Percentiles rank a stretch among this genome's conserved stretches.
These are phyloP conservation scores for Exsudoporus floridanus DNA, from an alignment of 1,284 basidiomycete genomes.

Conservation along the genomic window DNA sequence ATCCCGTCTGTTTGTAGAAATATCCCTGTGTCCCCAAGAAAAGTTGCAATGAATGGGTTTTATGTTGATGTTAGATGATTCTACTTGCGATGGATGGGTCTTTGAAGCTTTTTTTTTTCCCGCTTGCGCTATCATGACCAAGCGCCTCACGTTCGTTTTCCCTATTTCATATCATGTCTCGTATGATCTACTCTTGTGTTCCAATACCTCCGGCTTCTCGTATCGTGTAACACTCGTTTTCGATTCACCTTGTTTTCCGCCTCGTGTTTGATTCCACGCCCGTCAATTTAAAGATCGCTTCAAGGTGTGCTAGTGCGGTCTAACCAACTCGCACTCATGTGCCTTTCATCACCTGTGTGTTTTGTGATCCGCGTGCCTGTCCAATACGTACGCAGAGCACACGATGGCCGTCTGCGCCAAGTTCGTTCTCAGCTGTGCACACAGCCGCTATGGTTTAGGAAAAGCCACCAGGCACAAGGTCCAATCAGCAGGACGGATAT, in stretches of 20 bases:
- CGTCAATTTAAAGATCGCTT: not conserved
- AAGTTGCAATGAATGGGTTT: not conserved
- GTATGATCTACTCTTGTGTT: conserved; percentile 1
- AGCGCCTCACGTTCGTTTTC: conserved; percentile 8
- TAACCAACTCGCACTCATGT: not conserved
- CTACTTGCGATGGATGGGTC: not conserved
- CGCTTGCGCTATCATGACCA: not conserved
- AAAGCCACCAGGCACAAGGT: not conserved
- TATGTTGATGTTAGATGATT: not conserved
- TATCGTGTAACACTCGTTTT: not conserved
- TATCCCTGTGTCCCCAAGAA: not conserved
- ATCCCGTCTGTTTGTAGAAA: not conserved
- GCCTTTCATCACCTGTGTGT: not conserved
- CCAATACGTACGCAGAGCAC: not conserved
- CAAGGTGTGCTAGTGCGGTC: not conserved
- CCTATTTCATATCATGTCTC: not conserved
- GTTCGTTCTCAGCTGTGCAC: not conserved
- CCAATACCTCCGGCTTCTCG: not conserved
- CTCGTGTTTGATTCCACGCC: not conserved
- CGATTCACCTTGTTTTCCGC: not conserved
- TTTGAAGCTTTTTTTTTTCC: not conserved
- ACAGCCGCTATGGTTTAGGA: not conserved
- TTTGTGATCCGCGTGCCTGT: not conserved
- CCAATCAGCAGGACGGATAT: not conserved
- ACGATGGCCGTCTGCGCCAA: not conserved